phyloP scores from a whole-genome alignment of 2,329 filamentous ascomycete genomes.

The Annulohypoxylon truncatum region DNA sequence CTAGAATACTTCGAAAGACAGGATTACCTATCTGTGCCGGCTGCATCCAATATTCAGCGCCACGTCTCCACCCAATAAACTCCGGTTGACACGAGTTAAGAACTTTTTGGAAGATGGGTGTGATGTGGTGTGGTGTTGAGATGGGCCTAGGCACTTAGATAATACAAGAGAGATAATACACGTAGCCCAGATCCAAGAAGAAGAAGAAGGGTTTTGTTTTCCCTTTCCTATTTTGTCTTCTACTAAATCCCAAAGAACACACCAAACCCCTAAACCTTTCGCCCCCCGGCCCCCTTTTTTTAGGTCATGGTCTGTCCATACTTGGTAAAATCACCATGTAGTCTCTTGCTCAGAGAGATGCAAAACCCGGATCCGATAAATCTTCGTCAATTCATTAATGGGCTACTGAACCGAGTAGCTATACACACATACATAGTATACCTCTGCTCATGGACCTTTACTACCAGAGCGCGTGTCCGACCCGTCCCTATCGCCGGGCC shows the following conservation, averaged over 20 bases:
- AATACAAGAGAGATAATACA: neutral
- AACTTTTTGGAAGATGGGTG: neutral
- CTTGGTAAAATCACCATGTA: constrained; percentile 2
- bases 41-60: neutral
- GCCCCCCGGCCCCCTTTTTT: neutral
- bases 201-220: neutral
- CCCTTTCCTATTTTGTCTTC: neutral
- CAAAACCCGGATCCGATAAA: constrained; percentile 7
- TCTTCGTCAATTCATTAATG: constrained; percentile 39
- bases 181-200: neutral
- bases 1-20: neutral
- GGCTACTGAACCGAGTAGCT: constrained; percentile 31
- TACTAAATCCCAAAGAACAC: constrained; percentile 2
- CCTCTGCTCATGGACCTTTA: neutral
- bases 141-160: neutral
- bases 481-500: constrained; percentile 40
- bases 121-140: neutral
- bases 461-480: constrained; percentile 19
- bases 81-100: neutral
- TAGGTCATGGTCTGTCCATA: neutral
- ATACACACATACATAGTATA: constrained; percentile 21
- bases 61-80: neutral
- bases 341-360: constrained; percentile 8
- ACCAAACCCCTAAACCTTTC: neutral
- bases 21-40: neutral